Percentiles rank a stretch among this genome's conserved stretches.
Conservation (phyloP, 2,329 filamentous ascomycete genomes). For the Penicillium fuscoglaucum region DNA sequence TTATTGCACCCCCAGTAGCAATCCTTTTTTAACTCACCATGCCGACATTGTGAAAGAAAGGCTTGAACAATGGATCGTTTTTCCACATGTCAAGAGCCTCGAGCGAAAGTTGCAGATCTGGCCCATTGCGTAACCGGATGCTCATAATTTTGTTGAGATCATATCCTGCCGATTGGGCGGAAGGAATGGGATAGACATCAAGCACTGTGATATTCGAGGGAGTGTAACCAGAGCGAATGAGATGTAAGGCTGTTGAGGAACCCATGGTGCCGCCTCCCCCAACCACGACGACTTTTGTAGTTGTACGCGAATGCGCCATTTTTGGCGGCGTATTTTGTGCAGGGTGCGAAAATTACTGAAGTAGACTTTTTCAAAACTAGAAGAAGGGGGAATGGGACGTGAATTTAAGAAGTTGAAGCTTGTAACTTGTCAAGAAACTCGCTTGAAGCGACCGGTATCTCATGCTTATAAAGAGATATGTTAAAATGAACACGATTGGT, state of each 20-base stretch:
- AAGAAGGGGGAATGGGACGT: neutral
- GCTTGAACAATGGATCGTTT: neutral
- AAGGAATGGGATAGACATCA: neutral
- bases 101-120: neutral
- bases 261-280: neutral
- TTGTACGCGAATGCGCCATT: neutral
- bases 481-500: no score
- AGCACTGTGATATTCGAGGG: neutral
- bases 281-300: neutral
- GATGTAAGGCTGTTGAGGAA: neutral
- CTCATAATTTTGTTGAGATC: neutral
- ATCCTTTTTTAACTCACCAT: neutral
- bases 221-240: neutral
- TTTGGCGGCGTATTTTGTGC: neutral
- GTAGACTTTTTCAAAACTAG: neutral
- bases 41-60: neutral
- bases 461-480: neutral
- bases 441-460: neutral
- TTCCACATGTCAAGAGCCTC: neutral
- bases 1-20: neutral
- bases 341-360: neutral
- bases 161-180: neutral
- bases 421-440: neutral
- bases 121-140: neutral
- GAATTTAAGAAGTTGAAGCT: neutral